Conservation (phyloP, 2,329 filamentous ascomycete species). For the Blastomyces parvus region DNA sequence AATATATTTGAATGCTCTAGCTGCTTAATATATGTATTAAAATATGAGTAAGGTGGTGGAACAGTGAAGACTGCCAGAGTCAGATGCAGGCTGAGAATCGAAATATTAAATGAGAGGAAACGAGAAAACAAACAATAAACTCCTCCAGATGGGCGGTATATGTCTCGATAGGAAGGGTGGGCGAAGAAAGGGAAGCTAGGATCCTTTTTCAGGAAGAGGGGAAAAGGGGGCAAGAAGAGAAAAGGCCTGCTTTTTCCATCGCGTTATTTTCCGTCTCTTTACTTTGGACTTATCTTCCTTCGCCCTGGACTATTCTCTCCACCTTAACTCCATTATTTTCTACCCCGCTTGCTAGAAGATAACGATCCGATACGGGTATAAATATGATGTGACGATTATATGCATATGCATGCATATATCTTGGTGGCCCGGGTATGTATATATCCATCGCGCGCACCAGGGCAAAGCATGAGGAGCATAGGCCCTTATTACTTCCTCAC, state of each 20-base stretch:
- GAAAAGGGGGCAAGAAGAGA: neutral
- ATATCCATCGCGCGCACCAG: neutral
- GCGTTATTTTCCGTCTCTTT: neutral
- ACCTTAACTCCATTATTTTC: neutral
- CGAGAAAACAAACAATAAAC: neutral
- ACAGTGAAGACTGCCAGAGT: neutral
- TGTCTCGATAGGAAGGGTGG: neutral
- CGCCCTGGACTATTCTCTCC: neutral
- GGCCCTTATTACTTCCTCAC: conserved; percentile 54
- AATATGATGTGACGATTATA: neutral
- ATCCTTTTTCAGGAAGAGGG: neutral
- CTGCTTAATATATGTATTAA: neutral
- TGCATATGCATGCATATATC: neutral
- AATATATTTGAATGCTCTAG: neutral
- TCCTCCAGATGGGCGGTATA: neutral
- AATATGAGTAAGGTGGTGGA: neutral
- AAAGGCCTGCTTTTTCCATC: neutral
- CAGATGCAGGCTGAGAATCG: neutral
- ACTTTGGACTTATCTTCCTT: neutral
- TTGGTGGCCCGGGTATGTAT: neutral
- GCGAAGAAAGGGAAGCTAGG: neutral
- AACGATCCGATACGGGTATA: neutral
- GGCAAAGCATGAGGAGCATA: neutral
- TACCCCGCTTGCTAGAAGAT: neutral
- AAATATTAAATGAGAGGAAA: neutral